Evolutionary conservation across 2,329 filamentous ascomycete species (phyloP).

Genomic region (Claviceps sp.): DNA sequence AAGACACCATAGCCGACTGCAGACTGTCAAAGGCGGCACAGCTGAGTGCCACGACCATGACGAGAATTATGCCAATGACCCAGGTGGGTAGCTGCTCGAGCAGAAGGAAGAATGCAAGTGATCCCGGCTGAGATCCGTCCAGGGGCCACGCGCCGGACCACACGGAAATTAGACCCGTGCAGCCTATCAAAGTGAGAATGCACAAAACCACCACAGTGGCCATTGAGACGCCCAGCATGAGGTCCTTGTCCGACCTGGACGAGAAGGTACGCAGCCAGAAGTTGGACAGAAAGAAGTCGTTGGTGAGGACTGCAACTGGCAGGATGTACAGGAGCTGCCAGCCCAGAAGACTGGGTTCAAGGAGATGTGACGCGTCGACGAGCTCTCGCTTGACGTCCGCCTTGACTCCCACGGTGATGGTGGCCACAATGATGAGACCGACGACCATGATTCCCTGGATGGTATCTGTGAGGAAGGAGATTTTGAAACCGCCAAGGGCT

Average conservation of each 20-base stretch:
- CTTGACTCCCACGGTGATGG: conserved; percentile 64
- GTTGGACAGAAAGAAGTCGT: conserved; percentile 75
- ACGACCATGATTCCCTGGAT: conserved; percentile 70
- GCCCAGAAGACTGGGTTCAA: conserved; percentile 57
- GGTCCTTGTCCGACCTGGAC: conserved; percentile 63
- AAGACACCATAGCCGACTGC: conserved; percentile 76
- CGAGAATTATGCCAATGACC: conserved; percentile 70
- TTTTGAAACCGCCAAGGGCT: conserved; percentile 70
- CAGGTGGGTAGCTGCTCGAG: conserved; percentile 59
- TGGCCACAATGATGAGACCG: conserved; percentile 58
- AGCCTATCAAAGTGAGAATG: conserved; percentile 60
- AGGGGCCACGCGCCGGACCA: conserved; percentile 63
- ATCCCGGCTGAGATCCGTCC: conserved; percentile 42
- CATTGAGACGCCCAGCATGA: conserved; percentile 60
- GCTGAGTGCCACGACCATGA: conserved; percentile 67
- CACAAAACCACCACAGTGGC: conserved; percentile 51
- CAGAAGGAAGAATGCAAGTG: conserved; percentile 63
- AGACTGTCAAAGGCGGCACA: conserved; percentile 70
- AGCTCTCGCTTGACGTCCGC: conserved; percentile 57
- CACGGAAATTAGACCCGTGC: conserved; percentile 59
- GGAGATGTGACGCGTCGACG: conserved; percentile 54
- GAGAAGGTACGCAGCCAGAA: conserved; percentile 80
- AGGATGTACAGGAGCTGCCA: conserved; percentile 83
- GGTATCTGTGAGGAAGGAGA: conserved; percentile 75
- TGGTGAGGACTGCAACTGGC: conserved; percentile 66